Evolutionary conservation across 2,329 filamentous ascomycete genomes (phyloP).

Genomic region (Pestalotiopsis sp.): DNA sequence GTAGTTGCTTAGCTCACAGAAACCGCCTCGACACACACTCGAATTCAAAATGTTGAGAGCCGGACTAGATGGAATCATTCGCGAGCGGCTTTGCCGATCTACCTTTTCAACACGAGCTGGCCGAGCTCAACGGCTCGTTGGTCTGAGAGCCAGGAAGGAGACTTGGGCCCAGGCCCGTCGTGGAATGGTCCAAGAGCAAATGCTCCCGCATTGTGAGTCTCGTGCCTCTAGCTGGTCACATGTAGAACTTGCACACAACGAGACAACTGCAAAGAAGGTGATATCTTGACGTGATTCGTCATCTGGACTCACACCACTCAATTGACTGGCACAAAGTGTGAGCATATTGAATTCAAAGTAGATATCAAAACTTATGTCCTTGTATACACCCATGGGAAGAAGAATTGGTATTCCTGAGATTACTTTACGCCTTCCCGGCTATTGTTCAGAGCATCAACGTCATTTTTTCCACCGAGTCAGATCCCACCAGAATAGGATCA

Average conservation of each 20-base stretch:
- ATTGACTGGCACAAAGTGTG: not conserved
- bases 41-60: not conserved
- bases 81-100: not conserved
- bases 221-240: not conserved
- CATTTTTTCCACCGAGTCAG: not conserved
- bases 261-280: not conserved
- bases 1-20: not conserved
- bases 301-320: not conserved
- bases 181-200: not conserved
- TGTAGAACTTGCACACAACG: not conserved
- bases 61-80: not conserved
- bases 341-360: not conserved
- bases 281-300: not conserved
- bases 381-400: too few relatives aligned
- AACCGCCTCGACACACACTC: not conserved
- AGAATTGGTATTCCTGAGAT: too few relatives aligned
- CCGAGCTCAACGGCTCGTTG: not conserved
- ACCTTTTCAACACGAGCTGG: not conserved
- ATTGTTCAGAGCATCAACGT: not conserved
- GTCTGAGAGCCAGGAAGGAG: not conserved
- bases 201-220: not conserved
- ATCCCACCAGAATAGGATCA: not conserved
- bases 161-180: not conserved
- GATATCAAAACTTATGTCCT: too few relatives aligned
- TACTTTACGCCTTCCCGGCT: not conserved